Evolutionary conservation across 345 rosid species (phyloP).

Genomic region (Gossypium ekmanianum): DNA sequence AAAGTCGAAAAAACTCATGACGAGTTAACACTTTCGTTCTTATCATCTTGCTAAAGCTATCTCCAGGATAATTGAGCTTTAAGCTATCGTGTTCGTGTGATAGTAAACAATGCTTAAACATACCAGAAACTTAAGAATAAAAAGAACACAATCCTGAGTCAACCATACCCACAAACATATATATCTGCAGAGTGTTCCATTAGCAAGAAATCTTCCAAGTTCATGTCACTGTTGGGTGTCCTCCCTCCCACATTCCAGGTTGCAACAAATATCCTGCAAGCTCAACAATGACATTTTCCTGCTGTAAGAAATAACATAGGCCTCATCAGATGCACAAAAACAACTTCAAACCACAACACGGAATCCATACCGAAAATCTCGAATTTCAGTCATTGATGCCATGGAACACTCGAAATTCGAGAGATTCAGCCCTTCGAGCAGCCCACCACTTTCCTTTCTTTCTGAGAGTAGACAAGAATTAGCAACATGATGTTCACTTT

Average conservation of each 20-base stretch:
- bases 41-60: neutral
- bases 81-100: neutral
- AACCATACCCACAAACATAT: conserved; percentile 87
- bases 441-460: conserved; percentile 47
- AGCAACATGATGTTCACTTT: conserved; percentile 12
- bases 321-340: conserved; percentile 8
- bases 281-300: neutral
- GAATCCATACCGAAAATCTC: conserved; percentile 52
- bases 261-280: conserved; percentile 67
- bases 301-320: conserved; percentile 18
- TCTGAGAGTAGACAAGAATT: conserved; percentile 38
- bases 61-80: too few relatives aligned
- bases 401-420: conserved; percentile 55
- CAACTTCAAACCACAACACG: neutral
- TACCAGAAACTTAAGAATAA: neutral
- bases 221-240: conserved; percentile 60
- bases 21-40: neutral
- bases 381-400: conserved; percentile 53
- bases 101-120: neutral
- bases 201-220: conserved; percentile 83
- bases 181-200: conserved; percentile 79
- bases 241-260: conserved; percentile 99
- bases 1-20: neutral
- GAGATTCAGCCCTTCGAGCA: conserved; percentile 64
- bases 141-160: conserved; percentile 9